Evolutionary conservation across 768 basidiomycete genomes (phyloP).

Genomic region (Udeniomyces megalosporus): DNA sequence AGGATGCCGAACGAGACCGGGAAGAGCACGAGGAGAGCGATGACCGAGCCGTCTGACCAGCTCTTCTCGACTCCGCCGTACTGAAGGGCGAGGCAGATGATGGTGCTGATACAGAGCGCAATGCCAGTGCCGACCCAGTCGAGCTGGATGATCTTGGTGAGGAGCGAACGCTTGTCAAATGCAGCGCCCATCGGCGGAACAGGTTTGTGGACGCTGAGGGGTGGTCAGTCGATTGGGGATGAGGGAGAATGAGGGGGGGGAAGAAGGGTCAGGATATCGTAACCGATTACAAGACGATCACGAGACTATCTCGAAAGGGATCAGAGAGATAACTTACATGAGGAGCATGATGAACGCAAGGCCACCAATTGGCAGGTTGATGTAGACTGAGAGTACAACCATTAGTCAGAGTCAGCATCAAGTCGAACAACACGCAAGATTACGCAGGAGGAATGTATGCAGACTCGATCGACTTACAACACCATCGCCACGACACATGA

Average conservation of each 20-base stretch:
- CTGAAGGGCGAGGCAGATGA: neutral
- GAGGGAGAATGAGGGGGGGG: neutral
- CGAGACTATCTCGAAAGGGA: too few species aligned
- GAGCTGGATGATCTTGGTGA: conserved; percentile 4
- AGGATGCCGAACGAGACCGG: conserved; percentile 2
- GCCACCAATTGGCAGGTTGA: conserved; percentile 14
- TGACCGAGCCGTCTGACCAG: conserved; percentile 5
- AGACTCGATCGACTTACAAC: conserved; percentile 30
- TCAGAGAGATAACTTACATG: neutral
- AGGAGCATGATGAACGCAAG: neutral
- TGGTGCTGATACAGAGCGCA: neutral
- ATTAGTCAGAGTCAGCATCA: neutral
- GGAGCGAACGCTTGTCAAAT: neutral
- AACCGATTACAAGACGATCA: neutral
- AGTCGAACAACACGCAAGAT: too few species aligned
- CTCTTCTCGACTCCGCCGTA: neutral
- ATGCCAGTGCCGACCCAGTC: conserved; percentile 11
- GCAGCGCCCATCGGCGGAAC: neutral
- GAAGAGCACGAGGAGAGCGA: conserved; percentile 9
- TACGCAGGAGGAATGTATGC: too few species aligned
- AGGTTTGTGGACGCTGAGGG: neutral
- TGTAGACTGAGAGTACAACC: neutral
- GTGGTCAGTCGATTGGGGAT: neutral
- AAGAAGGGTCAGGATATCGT: too few species aligned
- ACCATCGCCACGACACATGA: conserved; percentile 37